phyloP scores from a whole-genome alignment of 164 flowering plant genomes.

The Vitis cinerea region DNA sequence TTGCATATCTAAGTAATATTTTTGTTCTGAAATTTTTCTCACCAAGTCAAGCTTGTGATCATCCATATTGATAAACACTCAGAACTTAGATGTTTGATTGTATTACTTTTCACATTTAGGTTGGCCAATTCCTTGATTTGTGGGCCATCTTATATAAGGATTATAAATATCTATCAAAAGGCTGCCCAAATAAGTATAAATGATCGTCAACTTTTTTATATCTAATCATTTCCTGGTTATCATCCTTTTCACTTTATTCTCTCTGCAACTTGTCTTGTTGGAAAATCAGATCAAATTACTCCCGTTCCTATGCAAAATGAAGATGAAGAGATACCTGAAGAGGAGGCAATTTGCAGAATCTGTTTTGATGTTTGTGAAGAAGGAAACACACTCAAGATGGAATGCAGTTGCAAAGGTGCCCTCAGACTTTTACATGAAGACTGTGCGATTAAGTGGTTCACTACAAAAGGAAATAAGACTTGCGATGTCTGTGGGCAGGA shows the following conservation, averaged over 20 bases:
- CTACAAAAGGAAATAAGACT: conserved; percentile 58
- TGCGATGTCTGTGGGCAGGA: conserved; percentile 89
- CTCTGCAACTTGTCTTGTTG: conserved; percentile 11
- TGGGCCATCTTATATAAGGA: neutral
- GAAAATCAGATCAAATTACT: conserved; percentile 48
- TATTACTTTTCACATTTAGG: too few relatives aligned
- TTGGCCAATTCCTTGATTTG: neutral
- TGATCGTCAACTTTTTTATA: neutral
- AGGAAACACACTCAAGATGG: conserved; percentile 73
- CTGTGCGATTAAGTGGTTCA: conserved; percentile 87
- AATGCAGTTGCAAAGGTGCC: conserved; percentile 94
- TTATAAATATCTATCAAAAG: neutral
- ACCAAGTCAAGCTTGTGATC: too few relatives aligned
- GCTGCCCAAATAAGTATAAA: too few relatives aligned
- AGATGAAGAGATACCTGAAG: conserved; percentile 93
- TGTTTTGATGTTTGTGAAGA: conserved; percentile 68
- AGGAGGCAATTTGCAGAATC: conserved; percentile 88
- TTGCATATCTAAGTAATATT: too few relatives aligned
- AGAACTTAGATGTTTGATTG: too few relatives aligned
- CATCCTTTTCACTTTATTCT: neutral
- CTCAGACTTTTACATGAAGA: conserved; percentile 78
- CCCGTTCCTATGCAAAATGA: conserved; percentile 36
- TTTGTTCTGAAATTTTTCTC: too few relatives aligned
- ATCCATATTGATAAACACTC: too few relatives aligned
- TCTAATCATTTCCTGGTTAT: neutral